Percentiles rank a stretch among this genome's conserved stretches.
phyloP scores from a whole-genome alignment of 2,329 filamentous ascomycete species.

The Colletotrichum lindemuthianum region DNA sequence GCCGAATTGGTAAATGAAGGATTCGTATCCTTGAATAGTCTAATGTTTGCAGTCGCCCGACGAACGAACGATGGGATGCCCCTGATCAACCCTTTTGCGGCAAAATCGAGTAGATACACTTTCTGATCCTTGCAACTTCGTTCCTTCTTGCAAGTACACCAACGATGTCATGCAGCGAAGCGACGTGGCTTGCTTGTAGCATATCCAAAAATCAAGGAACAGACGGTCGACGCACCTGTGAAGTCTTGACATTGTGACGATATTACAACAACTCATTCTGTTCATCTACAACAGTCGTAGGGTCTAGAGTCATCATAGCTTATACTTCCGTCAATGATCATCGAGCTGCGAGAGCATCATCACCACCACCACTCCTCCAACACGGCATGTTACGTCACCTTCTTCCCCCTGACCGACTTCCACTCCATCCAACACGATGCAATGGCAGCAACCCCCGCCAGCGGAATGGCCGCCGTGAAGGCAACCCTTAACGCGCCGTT shows the following conservation, averaged over 20 bases:
- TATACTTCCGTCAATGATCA: background rate
- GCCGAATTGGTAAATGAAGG: no score
- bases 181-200: background rate
- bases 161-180: background rate
- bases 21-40: no score
- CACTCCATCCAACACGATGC: constrained; percentile 32
- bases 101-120: background rate
- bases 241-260: no score
- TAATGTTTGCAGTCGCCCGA: no score
- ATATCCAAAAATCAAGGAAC: no score
- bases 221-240: no score
- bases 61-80: no score
- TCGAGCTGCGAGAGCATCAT: background rate
- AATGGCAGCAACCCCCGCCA: constrained; percentile 25
- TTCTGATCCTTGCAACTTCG: background rate
- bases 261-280: no score
- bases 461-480: constrained; percentile 47
- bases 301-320: no score
- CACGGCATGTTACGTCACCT: background rate
- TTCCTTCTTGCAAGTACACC: background rate
- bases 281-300: no score
- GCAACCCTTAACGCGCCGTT: constrained; percentile 69
- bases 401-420: constrained; percentile 21
- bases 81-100: background rate
- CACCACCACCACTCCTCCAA: no score